phyloP scores from a whole-genome alignment of 2,329 filamentous ascomycete genomes.

The Coniochaeta ligniaria region DNA sequence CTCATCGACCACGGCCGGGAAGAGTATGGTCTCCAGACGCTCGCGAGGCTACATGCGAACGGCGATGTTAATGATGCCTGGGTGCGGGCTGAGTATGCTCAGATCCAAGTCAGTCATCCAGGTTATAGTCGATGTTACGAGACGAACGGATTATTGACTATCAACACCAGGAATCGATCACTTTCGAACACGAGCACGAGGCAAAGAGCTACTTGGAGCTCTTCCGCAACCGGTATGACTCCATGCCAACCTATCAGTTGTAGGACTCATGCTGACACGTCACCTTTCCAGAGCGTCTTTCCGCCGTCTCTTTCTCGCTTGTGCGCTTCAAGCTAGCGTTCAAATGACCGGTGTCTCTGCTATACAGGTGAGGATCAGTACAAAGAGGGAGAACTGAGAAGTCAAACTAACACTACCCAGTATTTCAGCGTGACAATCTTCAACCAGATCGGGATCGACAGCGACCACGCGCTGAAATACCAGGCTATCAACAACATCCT shows the following conservation, averaged over 20 bases:
- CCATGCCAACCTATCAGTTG: too few relatives aligned
- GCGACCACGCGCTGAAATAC: constrained; percentile 61
- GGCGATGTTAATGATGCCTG: constrained; percentile 60
- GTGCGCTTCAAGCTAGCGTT: constrained; percentile 60
- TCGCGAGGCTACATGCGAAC: constrained; percentile 63
- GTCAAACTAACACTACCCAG: too few relatives aligned
- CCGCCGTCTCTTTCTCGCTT: constrained; percentile 64
- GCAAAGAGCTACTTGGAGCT: constrained; percentile 53
- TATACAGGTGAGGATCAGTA: too few relatives aligned
- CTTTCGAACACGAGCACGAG: constrained; percentile 58
- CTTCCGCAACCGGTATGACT: constrained; percentile 28
- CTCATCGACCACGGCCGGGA: constrained; percentile 59
- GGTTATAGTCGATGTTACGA: neutral
- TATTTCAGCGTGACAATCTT: constrained; percentile 67
- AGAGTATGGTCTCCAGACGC: constrained; percentile 57
- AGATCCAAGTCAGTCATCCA: constrained; percentile 44
- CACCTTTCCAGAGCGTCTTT: constrained; percentile 44
- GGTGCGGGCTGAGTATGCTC: constrained; percentile 65
- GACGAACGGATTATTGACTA: neutral
- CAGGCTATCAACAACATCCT: constrained; percentile 70
- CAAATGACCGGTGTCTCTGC: constrained; percentile 73
- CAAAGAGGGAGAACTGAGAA: too few relatives aligned
- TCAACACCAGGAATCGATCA: constrained; percentile 34
- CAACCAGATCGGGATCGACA: constrained; percentile 59
- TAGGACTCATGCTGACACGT: constrained; percentile 12